phyloP scores from a whole-genome alignment of 2,329 filamentous ascomycete genomes.

The Neonectria punicea region DNA sequence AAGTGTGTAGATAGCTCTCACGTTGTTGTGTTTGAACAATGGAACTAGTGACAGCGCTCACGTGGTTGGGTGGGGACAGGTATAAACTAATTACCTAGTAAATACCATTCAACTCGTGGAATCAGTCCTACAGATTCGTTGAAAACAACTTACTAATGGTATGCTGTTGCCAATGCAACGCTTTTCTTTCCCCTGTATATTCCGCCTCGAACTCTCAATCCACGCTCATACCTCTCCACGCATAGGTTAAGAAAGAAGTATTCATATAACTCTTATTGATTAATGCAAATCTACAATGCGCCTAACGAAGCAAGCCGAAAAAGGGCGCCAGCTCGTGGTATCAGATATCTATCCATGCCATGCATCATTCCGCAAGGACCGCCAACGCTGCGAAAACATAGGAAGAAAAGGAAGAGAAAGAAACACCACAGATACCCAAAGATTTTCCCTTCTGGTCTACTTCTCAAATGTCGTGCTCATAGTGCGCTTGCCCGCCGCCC shows the following conservation, averaged over 20 bases:
- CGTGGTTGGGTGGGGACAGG: neutral
- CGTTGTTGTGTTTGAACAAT: neutral
- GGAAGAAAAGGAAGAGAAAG: neutral
- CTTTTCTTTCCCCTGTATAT: neutral
- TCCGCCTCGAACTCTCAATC: neutral
- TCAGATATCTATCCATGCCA: conserved; percentile 12
- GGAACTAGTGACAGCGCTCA: neutral
- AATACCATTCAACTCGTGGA: neutral
- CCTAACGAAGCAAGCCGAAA: conserved; percentile 2
- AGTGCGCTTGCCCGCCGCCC: conserved; percentile 50
- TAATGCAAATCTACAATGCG: neutral
- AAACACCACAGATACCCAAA: neutral
- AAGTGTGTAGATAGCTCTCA: neutral
- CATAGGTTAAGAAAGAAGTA: neutral
- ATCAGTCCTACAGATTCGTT: neutral
- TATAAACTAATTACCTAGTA: neutral
- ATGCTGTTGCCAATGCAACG: neutral
- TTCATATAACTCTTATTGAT: neutral
- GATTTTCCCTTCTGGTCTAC: conserved; percentile 20
- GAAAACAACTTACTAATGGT: neutral
- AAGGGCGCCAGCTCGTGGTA: conserved; percentile 13
- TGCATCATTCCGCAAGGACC: conserved; percentile 9
- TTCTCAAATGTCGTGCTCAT: conserved; percentile 47
- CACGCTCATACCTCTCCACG: neutral
- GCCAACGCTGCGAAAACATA: conserved; percentile 1